phyloP scores from a whole-genome alignment of 2,329 filamentous ascomycete genomes.

The Seiridium cupressi region DNA sequence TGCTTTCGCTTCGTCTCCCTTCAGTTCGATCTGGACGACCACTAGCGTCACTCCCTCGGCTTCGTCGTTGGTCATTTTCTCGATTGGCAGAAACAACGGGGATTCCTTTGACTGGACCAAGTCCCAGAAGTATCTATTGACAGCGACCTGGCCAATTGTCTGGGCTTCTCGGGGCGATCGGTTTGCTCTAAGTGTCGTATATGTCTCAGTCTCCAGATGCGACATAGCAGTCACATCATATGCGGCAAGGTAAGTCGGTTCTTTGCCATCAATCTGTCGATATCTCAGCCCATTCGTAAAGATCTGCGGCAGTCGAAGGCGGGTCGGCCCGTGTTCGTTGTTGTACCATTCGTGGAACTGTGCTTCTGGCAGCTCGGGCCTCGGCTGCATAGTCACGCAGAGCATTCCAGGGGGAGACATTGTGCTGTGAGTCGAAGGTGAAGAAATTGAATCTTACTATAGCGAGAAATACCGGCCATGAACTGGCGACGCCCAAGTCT shows the following conservation, averaged over 20 bases:
- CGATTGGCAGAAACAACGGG: slow-evolving; percentile 56
- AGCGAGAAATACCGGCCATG: not conserved
- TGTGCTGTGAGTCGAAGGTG: not conserved
- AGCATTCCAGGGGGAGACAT: slow-evolving; percentile 66
- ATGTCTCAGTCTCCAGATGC: slow-evolving; percentile 67
- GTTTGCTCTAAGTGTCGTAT: slow-evolving; percentile 62
- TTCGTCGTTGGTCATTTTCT: slow-evolving; percentile 57
- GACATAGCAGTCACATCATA: slow-evolving; percentile 80
- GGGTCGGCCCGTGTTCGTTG: slow-evolving; percentile 84
- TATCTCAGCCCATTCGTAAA: slow-evolving; percentile 78
- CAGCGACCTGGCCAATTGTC: slow-evolving; percentile 56
- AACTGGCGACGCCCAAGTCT: not conserved
- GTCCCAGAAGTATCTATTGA: slow-evolving; percentile 71
- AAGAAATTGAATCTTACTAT: not conserved
- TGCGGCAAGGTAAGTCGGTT: slow-evolving; percentile 72
- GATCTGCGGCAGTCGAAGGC: slow-evolving; percentile 73
- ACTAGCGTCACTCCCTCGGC: slow-evolving; percentile 61
- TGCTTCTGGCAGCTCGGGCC: slow-evolving; percentile 58
- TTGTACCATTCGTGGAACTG: slow-evolving; percentile 94
- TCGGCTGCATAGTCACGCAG: slow-evolving; percentile 84
- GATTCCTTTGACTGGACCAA: slow-evolving; percentile 56
- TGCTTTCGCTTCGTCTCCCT: slow-evolving; percentile 42
- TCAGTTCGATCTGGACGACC: slow-evolving; percentile 57
- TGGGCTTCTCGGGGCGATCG: slow-evolving; percentile 52
- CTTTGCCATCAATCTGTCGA: slow-evolving; percentile 59